Base-by-base conservation (phyloP, 2,329 filamentous ascomycete genomes). In the Gliomastix tumulicola region DNA sequence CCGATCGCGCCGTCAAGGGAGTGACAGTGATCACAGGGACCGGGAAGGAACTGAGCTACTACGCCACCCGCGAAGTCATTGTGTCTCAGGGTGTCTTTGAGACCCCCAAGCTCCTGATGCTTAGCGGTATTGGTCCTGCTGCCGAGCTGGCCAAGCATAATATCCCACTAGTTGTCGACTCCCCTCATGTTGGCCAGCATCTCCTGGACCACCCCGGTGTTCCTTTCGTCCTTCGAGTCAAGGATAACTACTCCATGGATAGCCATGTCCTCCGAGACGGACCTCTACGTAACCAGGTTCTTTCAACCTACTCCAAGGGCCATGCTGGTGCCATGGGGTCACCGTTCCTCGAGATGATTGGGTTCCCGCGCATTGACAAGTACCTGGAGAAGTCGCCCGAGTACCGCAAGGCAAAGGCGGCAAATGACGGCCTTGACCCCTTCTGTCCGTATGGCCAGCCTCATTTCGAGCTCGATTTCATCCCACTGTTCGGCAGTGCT, bases 171-270 rank as follows among this genome's bases (percentile, higher is more conserved):
- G 44, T 79, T 15, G 61, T 68, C 5, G 66, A 82, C 42, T 70
- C 76, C 1, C 71, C 72, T 2, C 75, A 79, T 31, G 78, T 85
- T 4, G 80, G 80, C 6, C 71, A 69, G 39, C 79, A 83, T 55
- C 63, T 84, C 5, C 63, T 79, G 40, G 79, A 84, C 49, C 76
- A 79, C 32, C 72, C 72, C 30, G 71, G 71, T 41, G 63, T 77
- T 21, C 63, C 66, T 2, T 60, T 71, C 35, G 60, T 72, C 12
- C 69, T 69, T 32, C 58, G 65, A 9, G 48, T 68, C 46, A 59
- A 63, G 43, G 57, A 69, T 32, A 55, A 59, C 25, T 56, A 51
- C 38, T 55, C 57, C 16, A 49, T 68, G 6, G 65, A 69, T 30
- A 46, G 63, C 31, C 47, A 62, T 30, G 48, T 69, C 13, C 59